Base-by-base conservation (phyloP, 805 yeast genomes). In the Candida tallmaniae region DNA sequence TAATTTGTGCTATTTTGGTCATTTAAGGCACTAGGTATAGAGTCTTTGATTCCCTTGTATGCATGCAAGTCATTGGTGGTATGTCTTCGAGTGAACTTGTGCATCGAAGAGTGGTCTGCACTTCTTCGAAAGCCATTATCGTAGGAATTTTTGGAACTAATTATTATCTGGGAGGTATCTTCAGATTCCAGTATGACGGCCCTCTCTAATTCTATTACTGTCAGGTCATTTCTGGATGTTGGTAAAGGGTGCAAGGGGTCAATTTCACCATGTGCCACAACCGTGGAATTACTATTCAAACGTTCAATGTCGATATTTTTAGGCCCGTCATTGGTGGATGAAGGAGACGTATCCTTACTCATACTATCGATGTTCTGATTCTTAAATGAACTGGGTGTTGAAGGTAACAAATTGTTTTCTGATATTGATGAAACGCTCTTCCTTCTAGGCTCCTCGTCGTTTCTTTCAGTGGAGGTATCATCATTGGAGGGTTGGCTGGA, bases 291-390 rank as follows among this genome's bases (percentile, higher is more conserved):
- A 5, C 34, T 30, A 15, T 35, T 30, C n/a, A 28, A 22, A 22
- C 11, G 23, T 22, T 22, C n/a, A 9, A 22, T 22, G 23, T 9
- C n/a, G 9, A 9, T 22, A 9, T 22, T 22, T 22, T 22, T n/a
- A n/a, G n/a, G n/a, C n/a, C n/a, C n/a, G n/a, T 37, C 36, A 19
- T 38, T 34, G 14, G 44, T 32, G 11, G 47, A 43, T 2, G 43
- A 36, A 4, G 47, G 47, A 15, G 41, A 35, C 7, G 47, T 43
- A 6, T 38, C 47, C 32, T 40, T 43, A 22, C 44, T 40, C 11
- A 37, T 15, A 8, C 16, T 21, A 19, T 42, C 41, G 4, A 11
- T 8, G 18, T 35, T 23, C 4, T 29, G 20, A 34, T 42, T 28
- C 24, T 38, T 42, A 12, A 40, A 33, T 2, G 47, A 43, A 16